phyloP scores from a whole-genome alignment of 805 yeast genomes.

The Wickerhamiella bombiphila region DNA sequence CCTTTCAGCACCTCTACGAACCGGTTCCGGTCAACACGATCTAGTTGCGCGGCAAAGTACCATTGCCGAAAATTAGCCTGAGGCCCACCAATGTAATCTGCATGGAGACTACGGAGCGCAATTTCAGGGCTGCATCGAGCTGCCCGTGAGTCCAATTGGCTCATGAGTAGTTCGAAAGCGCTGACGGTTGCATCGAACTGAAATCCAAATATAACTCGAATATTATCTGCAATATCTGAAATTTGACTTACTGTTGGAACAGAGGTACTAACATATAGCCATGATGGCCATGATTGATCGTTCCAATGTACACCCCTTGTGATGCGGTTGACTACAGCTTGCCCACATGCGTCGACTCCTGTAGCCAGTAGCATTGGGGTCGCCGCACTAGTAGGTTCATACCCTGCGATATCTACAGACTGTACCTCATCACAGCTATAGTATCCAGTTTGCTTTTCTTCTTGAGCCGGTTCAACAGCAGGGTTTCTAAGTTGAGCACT shows the following conservation, averaged over 20 bases:
- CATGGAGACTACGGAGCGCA: conserved; percentile 49
- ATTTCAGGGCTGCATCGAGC: conserved; percentile 43
- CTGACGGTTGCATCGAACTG: conserved; percentile 51
- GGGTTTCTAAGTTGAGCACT: too few species aligned
- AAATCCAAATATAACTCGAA: conserved; percentile 48
- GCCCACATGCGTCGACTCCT: conserved; percentile 2
- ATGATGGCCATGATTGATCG: conserved; percentile 72
- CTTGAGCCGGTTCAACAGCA: too few species aligned
- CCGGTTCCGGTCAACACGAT: conserved; percentile 27
- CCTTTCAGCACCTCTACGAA: neutral
- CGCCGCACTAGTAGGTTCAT: too few species aligned
- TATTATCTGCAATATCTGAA: too few species aligned
- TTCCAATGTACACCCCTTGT: conserved; percentile 17
- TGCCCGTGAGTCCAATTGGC: conserved; percentile 52
- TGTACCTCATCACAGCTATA: too few species aligned
- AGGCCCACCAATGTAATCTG: conserved; percentile 61
- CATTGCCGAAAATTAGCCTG: conserved; percentile 58
- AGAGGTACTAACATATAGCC: conserved; percentile 50
- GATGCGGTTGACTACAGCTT: conserved; percentile 5
- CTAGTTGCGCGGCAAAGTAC: conserved; percentile 64
- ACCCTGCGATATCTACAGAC: too few species aligned
- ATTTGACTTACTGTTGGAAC: too few species aligned
- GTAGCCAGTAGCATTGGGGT: too few species aligned
- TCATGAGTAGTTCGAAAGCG: conserved; percentile 51
- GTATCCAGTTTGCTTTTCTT: too few species aligned